A percentile compares a stretch with the other conserved stretches of the same genome.
Evolutionary conservation across 2,329 filamentous ascomycete species (phyloP).

Genomic region (Colletotrichum musicola): DNA sequence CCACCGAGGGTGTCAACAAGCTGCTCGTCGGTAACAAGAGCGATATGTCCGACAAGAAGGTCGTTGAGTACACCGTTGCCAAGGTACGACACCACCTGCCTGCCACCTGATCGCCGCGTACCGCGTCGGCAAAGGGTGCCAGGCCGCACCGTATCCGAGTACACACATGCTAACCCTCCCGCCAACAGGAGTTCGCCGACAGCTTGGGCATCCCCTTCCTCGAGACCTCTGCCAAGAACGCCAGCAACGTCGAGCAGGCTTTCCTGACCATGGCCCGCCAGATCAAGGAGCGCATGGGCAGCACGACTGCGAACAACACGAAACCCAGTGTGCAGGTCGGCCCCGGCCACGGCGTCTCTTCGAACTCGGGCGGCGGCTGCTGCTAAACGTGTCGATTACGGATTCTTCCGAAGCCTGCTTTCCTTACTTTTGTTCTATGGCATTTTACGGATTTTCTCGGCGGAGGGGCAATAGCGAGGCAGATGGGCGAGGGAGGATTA

Average conservation of each 20-base stretch:
- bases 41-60: conserved; percentile 99
- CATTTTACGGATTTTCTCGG: conserved; percentile 39
- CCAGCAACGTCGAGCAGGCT: conserved; percentile 98
- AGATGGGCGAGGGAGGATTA: conserved; percentile 27
- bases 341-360: conserved; percentile 93
- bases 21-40: conserved; percentile 99
- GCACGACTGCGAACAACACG: conserved; percentile 94
- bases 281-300: conserved; percentile 99
- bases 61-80: conserved; percentile 98
- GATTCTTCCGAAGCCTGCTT: conserved; percentile 30
- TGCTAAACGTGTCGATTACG: conserved; percentile 72
- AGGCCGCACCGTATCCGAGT: neutral
- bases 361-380: conserved; percentile 86
- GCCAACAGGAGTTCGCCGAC: conserved; percentile 91
- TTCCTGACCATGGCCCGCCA: conserved; percentile 99
- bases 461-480: conserved; percentile 34
- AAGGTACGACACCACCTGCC: conserved; percentile 75
- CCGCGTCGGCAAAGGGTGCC: neutral
- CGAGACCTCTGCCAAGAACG: conserved; percentile 99
- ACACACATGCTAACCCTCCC: conserved; percentile 13
- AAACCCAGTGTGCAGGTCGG: conserved; percentile 98
- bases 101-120: conserved; percentile 6
- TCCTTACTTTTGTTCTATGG: conserved; percentile 38
- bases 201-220: conserved; percentile 99
- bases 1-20: conserved; percentile 99